Evolutionary conservation across 2,329 filamentous ascomycete genomes (phyloP), one percentile per base, ranked within the genome.

Genomic region (Fusarium annulatum): DNA sequence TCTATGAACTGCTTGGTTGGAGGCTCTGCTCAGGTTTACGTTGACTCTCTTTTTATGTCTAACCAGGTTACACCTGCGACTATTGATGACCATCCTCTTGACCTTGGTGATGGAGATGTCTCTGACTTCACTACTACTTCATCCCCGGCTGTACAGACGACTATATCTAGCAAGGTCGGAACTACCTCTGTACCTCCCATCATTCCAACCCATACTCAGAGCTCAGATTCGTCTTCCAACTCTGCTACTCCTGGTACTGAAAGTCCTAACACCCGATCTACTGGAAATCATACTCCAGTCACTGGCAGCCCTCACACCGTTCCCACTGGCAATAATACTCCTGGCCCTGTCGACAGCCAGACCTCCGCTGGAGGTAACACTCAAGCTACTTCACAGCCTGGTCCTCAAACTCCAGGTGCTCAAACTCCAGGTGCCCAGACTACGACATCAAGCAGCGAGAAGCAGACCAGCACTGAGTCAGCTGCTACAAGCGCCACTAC

Each of bases 41-140:
- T 74, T n/a, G 71, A 74, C 30, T 69, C 71, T 2, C 53, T 74
- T n/a, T 74, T 74, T 53, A 64, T 74, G 53, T 73, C 70, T 18
- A 73, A 73, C 23, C 45, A 68, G 18, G 70, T 73, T 16, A 74
- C 71, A 0, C 71, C 71, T 12, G 23, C 48, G 14, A 74, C 61
- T 26, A 74, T 74, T 3, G 23, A 70, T 33, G 53, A 62, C 3
- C 63, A 64, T 48, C 41, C 46, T 19, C 46, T 74, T 38, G 71
- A 72, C 16, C 69, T 69, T 18, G 64, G 67, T n/a, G 42, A 43
- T 21, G 19, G 38, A 1, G 56, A 19, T 21, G 18, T n/a, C 5
- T 30, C 60, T 39, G 42, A 1, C 2, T 33, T 41, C 1, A 33
- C 45, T 11, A 56, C 61, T 21, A 41, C 51, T 14, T 57, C 60